Evolutionary conservation across 345 rosid genomes (phyloP).

Genomic region (Heritiera fomes): DNA sequence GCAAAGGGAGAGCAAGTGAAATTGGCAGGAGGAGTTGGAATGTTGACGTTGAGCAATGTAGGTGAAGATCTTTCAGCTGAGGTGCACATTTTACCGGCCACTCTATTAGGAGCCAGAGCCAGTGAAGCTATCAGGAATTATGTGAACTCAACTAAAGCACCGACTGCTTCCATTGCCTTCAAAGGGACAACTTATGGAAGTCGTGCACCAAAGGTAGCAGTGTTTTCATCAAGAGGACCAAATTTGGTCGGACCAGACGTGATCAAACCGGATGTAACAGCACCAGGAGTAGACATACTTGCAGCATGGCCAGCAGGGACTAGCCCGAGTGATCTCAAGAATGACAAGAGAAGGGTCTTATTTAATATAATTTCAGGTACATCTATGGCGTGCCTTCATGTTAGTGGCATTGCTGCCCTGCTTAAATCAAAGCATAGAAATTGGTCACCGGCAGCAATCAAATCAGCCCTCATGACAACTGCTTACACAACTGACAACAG

Average conservation of each 20-base stretch:
- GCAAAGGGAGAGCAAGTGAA: conserved; percentile 45
- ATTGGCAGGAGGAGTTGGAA: conserved; percentile 62
- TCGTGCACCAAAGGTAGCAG: conserved; percentile 21
- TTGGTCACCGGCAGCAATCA: conserved; percentile 36
- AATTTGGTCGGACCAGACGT: conserved; percentile 26
- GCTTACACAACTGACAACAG: conserved; percentile 13
- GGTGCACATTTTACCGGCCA: conserved; percentile 64
- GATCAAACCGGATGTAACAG: conserved; percentile 35
- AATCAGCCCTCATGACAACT: conserved; percentile 40
- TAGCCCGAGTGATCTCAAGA: not conserved
- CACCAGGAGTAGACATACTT: conserved; percentile 36
- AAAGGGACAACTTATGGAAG: conserved; percentile 14
- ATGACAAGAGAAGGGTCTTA: conserved; percentile 21
- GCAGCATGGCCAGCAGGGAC: conserved; percentile 27
- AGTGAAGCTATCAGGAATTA: conserved; percentile 45
- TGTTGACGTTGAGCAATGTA: conserved; percentile 51
- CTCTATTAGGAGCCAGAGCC: conserved; percentile 49
- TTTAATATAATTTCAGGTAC: conserved; percentile 30
- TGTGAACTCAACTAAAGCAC: conserved; percentile 36
- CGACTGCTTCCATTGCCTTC: conserved; percentile 56
- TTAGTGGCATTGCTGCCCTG: conserved; percentile 30
- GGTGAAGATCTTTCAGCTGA: conserved; percentile 69
- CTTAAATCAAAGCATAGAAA: conserved; percentile 30
- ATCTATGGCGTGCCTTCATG: conserved; percentile 39
- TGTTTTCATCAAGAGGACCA: conserved; percentile 35